Conservation (phyloP, 192 early-diverging fungal genomes). For the Coemansia sp. region DNA sequence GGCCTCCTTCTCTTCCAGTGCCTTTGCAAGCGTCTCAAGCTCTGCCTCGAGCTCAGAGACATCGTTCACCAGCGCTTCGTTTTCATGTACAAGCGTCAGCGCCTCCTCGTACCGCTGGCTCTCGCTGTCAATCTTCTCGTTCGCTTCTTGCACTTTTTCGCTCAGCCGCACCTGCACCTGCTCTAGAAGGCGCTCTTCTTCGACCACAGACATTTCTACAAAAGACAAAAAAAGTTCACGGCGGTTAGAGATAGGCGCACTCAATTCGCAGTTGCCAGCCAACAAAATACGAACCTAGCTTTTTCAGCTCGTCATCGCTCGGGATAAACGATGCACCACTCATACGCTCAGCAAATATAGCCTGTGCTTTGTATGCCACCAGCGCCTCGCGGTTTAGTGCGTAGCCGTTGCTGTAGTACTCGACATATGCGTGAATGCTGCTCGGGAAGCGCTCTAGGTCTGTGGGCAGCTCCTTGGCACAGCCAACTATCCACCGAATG, state of each 20-base stretch:
- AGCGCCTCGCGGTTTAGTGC: slow-evolving; percentile 39
- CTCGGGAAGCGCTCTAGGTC: slow-evolving; percentile 35
- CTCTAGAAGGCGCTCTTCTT: slow-evolving; percentile 47
- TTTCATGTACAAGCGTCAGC: slow-evolving; percentile 14
- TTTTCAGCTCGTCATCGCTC: slow-evolving; percentile 35
- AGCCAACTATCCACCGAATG: slow-evolving; percentile 24
- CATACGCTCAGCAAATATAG: slow-evolving; percentile 44
- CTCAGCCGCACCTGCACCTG: slow-evolving; percentile 41
- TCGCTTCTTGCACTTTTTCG: slow-evolving; percentile 36
- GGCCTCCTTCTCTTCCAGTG: slow-evolving; percentile 40
- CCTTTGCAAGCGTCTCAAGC: slow-evolving; percentile 21
- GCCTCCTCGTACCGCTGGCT: slow-evolving; percentile 29
- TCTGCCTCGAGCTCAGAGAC: slow-evolving; percentile 39
- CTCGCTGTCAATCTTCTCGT: slow-evolving; percentile 34
- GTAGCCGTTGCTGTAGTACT: slow-evolving; percentile 36
- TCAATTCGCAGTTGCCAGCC: not conserved
- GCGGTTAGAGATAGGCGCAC: not conserved
- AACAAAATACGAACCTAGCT: slow-evolving; percentile 21
- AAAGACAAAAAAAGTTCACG: not conserved
- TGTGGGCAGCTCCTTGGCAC: slow-evolving; percentile 37
- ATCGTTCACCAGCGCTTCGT: slow-evolving; percentile 27
- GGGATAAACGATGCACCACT: slow-evolving; percentile 44
- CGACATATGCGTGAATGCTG: slow-evolving; percentile 36
- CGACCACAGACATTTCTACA: slow-evolving; percentile 37
- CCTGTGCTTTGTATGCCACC: slow-evolving; percentile 37